These are phyloP conservation scores for Saussurea involucrata DNA, from an alignment of 129 eudicot genomes.

Conservation along the genomic window DNA sequence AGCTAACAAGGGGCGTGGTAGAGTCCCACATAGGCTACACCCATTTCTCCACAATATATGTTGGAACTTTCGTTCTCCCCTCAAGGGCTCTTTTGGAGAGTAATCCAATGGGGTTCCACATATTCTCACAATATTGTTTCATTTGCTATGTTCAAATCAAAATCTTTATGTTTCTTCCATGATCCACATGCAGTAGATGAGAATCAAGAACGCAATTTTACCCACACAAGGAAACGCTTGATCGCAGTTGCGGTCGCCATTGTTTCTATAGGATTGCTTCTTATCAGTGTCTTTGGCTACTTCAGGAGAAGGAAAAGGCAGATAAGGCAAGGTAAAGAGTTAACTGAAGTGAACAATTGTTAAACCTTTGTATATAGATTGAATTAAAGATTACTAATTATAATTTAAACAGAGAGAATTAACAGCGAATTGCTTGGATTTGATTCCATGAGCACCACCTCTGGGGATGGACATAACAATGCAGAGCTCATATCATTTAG, in stretches of 20 bases:
- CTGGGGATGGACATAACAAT: constrained; percentile 20
- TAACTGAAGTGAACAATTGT: background rate
- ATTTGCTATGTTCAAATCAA: background rate
- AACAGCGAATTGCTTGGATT: constrained; percentile 16
- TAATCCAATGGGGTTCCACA: background rate
- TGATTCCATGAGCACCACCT: constrained; percentile 16
- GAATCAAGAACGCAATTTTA: background rate
- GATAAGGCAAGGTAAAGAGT: constrained; percentile 27
- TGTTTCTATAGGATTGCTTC: constrained; percentile 20
- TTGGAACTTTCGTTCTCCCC: background rate
- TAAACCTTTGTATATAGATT: background rate
- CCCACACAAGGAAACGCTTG: constrained; percentile 4
- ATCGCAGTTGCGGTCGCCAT: constrained; percentile 7
- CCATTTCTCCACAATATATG: too few relatives aligned
- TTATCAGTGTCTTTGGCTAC: constrained; percentile 24
- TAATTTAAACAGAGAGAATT: constrained; percentile 14
- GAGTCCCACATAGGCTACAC: too few relatives aligned
- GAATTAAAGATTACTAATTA: constrained; percentile 14
- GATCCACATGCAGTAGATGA: constrained; percentile 21
- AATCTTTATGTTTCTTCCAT: constrained; percentile 3
- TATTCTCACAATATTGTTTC: background rate
- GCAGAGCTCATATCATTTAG: constrained; percentile 34
- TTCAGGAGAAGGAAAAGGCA: constrained; percentile 20
- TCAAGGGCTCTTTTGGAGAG: background rate
- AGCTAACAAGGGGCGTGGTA: too few relatives aligned